These are phyloP conservation scores for Talaromyces sp. DNA, from an alignment of 2,329 filamentous ascomycete species.

Conservation along the genomic window DNA sequence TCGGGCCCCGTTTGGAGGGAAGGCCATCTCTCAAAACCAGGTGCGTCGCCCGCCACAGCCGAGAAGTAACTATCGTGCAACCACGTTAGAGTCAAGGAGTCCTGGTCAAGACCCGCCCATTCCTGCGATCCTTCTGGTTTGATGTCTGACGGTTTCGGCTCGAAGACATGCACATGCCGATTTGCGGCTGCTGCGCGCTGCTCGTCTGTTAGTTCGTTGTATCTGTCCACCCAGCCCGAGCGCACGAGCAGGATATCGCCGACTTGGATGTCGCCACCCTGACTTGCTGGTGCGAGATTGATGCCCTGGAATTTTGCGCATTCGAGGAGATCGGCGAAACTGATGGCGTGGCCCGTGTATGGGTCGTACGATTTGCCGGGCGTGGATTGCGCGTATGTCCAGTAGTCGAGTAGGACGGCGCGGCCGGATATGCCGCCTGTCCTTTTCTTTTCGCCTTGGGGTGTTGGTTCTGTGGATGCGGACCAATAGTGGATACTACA, in stretches of 20 bases:
- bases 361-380: constrained; percentile 50
- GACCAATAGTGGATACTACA: constrained; percentile 46
- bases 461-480: constrained; percentile 22
- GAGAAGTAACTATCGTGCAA: constrained; percentile 68
- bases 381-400: constrained; percentile 49
- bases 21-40: constrained; percentile 63
- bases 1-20: constrained; percentile 31
- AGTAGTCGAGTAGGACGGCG: constrained; percentile 44
- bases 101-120: constrained; percentile 53
- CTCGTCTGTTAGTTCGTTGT: constrained; percentile 46
- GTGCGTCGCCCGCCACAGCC: constrained; percentile 61
- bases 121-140: constrained; percentile 32
- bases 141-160: neutral
- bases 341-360: constrained; percentile 54
- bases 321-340: constrained; percentile 53
- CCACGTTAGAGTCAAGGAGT: constrained; percentile 60
- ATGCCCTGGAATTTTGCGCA: constrained; percentile 60
- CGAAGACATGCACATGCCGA: constrained; percentile 22
- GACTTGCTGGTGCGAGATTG: constrained; percentile 55
- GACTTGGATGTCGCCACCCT: constrained; percentile 54
- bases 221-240: constrained; percentile 60
- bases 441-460: neutral
- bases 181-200: constrained; percentile 33
- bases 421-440: constrained; percentile 39
- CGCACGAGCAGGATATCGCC: constrained; percentile 67